These are phyloP conservation scores for Stemphylium vesicarium DNA, from an alignment of 2,329 filamentous ascomycete genomes.

Conservation along the genomic window DNA sequence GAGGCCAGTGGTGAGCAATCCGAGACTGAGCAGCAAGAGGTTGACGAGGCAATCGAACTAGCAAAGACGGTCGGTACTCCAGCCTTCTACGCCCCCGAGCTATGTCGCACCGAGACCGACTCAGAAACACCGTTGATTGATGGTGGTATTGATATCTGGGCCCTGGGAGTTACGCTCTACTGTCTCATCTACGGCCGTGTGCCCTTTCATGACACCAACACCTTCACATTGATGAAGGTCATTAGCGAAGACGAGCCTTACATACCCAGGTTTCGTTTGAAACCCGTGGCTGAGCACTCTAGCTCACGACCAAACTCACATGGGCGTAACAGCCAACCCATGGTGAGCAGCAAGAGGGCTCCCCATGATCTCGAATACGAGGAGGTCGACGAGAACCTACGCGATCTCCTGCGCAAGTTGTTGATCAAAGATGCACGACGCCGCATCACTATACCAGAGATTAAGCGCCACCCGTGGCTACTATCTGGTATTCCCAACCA, in stretches of 20 bases:
- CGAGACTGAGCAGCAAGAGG: slow-evolving; percentile 82
- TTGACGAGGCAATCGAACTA: slow-evolving; percentile 93
- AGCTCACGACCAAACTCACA: slow-evolving; percentile 55
- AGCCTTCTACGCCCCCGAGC: slow-evolving; percentile 94
- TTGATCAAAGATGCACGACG: slow-evolving; percentile 88
- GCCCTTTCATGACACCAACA: slow-evolving; percentile 89
- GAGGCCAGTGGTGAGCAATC: slow-evolving; percentile 74
- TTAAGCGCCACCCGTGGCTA: slow-evolving; percentile 95
- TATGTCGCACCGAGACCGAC: slow-evolving; percentile 84
- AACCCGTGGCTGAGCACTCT: slow-evolving; percentile 64
- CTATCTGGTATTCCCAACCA: slow-evolving; percentile 77
- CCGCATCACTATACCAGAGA: slow-evolving; percentile 86
- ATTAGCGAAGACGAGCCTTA: slow-evolving; percentile 94
- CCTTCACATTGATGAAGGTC: slow-evolving; percentile 87
- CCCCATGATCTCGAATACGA: slow-evolving; percentile 85
- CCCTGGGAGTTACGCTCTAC: slow-evolving; percentile 92
- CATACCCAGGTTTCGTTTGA: slow-evolving; percentile 81
- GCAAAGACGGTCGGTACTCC: slow-evolving; percentile 98
- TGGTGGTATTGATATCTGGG: slow-evolving; percentile 96
- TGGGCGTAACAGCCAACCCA: slow-evolving; percentile 56
- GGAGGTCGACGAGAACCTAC: slow-evolving; percentile 78
- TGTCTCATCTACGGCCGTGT: slow-evolving; percentile 93
- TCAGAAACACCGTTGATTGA: slow-evolving; percentile 76
- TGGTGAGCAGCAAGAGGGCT: slow-evolving; percentile 71
- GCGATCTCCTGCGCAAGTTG: slow-evolving; percentile 79